Conservation (phyloP, 768 basidiomycete genomes). For the Coprinellus micaceus region DNA sequence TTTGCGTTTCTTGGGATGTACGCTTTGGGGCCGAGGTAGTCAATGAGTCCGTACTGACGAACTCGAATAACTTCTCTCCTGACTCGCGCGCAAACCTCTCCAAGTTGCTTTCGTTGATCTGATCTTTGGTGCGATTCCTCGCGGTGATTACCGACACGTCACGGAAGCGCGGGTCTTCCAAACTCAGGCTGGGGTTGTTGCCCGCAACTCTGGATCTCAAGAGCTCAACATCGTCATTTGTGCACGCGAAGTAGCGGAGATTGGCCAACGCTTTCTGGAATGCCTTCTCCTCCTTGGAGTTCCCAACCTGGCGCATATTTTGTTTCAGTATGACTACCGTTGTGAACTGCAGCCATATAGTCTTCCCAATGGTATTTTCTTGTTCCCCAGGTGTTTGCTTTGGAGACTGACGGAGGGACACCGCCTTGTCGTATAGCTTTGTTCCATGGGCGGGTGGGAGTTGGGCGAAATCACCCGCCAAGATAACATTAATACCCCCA, state of each 20-base stretch:
- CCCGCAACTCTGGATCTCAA: conserved; percentile 23
- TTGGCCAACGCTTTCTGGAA: conserved; percentile 31
- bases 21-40: too few species aligned
- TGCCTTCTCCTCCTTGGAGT: conserved; percentile 19
- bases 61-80: conserved; percentile 20
- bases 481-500: conserved; percentile 39
- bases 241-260: conserved; percentile 38
- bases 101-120: conserved; percentile 27
- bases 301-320: conserved; percentile 32
- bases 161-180: conserved; percentile 22
- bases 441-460: conserved; percentile 25
- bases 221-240: conserved; percentile 33
- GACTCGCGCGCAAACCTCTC: conserved; percentile 29
- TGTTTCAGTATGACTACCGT: conserved; percentile 29
- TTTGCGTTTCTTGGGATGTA: neutral
- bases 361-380: conserved; percentile 24
- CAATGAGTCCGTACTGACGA: conserved; percentile 13
- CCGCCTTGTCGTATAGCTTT: neutral
- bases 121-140: conserved; percentile 33
- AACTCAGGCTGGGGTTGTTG: neutral
- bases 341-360: conserved; percentile 30
- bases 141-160: conserved; percentile 37
- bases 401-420: neutral
- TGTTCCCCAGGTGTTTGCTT: conserved; percentile 10
- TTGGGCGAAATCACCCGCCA: conserved; percentile 45